These are phyloP conservation scores for Suhomyces sp. DNA, from an alignment of 805 yeast genomes.

Conservation along the genomic window DNA sequence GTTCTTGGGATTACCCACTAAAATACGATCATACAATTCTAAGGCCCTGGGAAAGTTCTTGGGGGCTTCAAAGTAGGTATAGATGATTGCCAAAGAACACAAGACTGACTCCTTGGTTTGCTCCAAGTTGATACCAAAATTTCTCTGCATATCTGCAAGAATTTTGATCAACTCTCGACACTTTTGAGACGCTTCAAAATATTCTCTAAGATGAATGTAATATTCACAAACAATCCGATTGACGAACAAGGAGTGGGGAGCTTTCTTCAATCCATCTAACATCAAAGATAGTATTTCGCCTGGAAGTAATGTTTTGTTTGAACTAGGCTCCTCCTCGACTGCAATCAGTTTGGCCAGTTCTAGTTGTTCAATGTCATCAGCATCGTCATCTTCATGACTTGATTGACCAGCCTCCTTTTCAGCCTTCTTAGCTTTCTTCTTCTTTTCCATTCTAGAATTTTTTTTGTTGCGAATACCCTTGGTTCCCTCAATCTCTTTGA, in stretches of 20 bases:
- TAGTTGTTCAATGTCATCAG: no score
- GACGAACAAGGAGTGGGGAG: slow-evolving; percentile 51
- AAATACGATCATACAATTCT: slow-evolving; percentile 63
- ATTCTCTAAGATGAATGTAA: slow-evolving; percentile 61
- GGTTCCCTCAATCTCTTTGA: background rate
- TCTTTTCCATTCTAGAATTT: slow-evolving; percentile 15
- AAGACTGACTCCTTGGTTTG: slow-evolving; percentile 59
- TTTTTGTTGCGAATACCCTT: slow-evolving; percentile 14
- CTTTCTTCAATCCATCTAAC: slow-evolving; percentile 47
- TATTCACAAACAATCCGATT: slow-evolving; percentile 63
- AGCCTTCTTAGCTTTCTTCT: slow-evolving; percentile 14
- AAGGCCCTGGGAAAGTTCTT: slow-evolving; percentile 78
- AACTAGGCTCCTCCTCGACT: no score
- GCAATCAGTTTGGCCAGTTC: no score
- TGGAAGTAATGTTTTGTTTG: slow-evolving; percentile 29
- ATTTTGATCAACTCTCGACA: slow-evolving; percentile 61
- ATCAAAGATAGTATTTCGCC: slow-evolving; percentile 52
- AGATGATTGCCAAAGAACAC: slow-evolving; percentile 67
- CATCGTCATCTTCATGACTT: slow-evolving; percentile 8
- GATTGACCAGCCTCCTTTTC: slow-evolving; percentile 6
- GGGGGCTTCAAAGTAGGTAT: slow-evolving; percentile 87
- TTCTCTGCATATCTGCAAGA: slow-evolving; percentile 47
- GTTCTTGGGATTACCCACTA: slow-evolving; percentile 41
- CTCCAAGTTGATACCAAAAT: slow-evolving; percentile 47
- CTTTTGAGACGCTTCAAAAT: slow-evolving; percentile 56